phyloP scores from a whole-genome alignment of 2,329 filamentous ascomycete species.

The Apiospora marii region DNA sequence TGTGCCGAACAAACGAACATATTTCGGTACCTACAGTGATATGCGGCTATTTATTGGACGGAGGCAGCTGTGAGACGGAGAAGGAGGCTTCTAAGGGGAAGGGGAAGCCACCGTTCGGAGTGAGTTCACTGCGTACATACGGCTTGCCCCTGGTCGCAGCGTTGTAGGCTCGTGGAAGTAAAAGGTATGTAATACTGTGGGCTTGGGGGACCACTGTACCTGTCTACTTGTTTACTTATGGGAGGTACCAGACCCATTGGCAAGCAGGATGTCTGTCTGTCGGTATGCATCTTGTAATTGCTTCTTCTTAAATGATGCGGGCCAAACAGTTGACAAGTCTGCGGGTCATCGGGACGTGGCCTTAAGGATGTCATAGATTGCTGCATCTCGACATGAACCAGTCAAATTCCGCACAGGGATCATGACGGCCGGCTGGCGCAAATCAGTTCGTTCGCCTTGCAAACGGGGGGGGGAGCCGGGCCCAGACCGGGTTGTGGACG shows the following conservation, averaged over 20 bases:
- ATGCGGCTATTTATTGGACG: neutral
- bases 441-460: constrained; percentile 16
- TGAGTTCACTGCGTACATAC: neutral
- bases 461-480: neutral
- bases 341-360: constrained; percentile 16
- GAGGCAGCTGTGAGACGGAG: neutral
- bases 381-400: neutral
- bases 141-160: constrained; percentile 2
- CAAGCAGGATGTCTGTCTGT: neutral
- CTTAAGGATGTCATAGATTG: constrained; percentile 13
- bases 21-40: constrained; percentile 12
- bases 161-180: neutral
- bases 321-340: constrained; percentile 8
- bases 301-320: neutral
- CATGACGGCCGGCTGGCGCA: constrained; percentile 15
- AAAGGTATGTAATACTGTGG: neutral
- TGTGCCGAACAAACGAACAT: neutral
- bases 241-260: neutral
- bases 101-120: neutral
- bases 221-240: neutral
- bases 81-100: neutral
- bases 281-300: neutral
- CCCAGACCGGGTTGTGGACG: neutral
- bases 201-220: neutral
- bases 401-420: constrained; percentile 14